A percentile compares a stretch with the other conserved stretches of the same genome.
phyloP scores from a whole-genome alignment of 768 basidiomycete genomes.

The Phaffia australis region DNA sequence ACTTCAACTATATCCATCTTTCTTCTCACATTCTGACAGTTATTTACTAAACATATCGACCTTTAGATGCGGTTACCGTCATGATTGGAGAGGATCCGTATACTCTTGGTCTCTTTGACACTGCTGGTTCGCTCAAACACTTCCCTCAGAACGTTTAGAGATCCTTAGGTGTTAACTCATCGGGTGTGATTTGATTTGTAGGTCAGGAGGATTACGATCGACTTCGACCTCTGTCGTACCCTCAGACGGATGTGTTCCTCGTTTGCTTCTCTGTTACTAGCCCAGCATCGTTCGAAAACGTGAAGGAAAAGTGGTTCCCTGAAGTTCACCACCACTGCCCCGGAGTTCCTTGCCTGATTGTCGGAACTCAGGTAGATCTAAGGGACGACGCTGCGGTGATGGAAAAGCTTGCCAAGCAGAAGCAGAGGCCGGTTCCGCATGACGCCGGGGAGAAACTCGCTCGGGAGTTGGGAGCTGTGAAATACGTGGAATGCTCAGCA shows the following conservation, averaged over 20 bases:
- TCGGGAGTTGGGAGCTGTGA: slow-evolving; percentile 94
- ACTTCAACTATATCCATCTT: slow-evolving; percentile 18
- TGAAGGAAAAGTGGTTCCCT: slow-evolving; percentile 99
- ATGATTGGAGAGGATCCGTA: slow-evolving; percentile 99
- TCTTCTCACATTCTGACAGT: slow-evolving; percentile 7
- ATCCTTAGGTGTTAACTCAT: background rate
- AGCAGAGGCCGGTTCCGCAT: slow-evolving; percentile 77
- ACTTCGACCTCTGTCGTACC: slow-evolving; percentile 96
- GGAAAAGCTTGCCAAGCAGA: slow-evolving; percentile 92
- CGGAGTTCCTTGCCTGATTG: slow-evolving; percentile 96
- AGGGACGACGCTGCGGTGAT: slow-evolving; percentile 84
- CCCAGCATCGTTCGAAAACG: slow-evolving; percentile 98
- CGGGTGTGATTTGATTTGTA: slow-evolving; percentile 33
- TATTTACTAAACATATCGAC: slow-evolving; percentile 15
- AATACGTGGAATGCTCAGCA: slow-evolving; percentile 98
- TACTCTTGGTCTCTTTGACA: slow-evolving; percentile 95
- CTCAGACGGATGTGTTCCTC: slow-evolving; percentile 98
- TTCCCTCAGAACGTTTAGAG: background rate
- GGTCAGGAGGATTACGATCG: slow-evolving; percentile 99
- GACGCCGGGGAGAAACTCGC: slow-evolving; percentile 91
- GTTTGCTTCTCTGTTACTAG: slow-evolving; percentile 99
- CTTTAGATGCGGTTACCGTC: slow-evolving; percentile 76
- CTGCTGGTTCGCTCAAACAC: slow-evolving; percentile 60
- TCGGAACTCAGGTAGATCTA: slow-evolving; percentile 95
- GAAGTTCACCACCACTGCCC: slow-evolving; percentile 99